Conservation (phyloP, 495 filamentous ascomycete species). For the Penicillium paxilli region DNA sequence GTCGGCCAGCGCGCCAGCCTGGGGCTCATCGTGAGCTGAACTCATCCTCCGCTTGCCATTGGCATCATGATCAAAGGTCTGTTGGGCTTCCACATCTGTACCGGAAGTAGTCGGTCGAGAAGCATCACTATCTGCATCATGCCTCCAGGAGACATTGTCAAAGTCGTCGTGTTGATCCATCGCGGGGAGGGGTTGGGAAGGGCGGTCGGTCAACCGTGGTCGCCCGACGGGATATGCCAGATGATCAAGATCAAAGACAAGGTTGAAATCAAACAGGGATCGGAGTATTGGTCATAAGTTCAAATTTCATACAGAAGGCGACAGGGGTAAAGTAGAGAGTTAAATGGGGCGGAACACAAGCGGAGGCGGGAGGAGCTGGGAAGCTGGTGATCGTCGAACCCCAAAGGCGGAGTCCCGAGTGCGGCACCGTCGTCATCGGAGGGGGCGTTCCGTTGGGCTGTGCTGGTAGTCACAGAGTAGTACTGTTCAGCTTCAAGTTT, state of each 20-base stretch:
- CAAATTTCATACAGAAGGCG: no score
- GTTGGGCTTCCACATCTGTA: constrained; percentile 39
- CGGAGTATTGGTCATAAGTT: no score
- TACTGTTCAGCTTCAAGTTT: no score
- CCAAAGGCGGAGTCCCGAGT: constrained; percentile 32
- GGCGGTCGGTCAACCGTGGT: constrained; percentile 15
- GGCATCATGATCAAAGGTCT: constrained; percentile 34
- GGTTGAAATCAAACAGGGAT: not conserved
- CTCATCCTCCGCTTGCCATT: constrained; percentile 57
- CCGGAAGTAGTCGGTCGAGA: constrained; percentile 51
- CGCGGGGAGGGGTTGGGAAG: constrained; percentile 33
- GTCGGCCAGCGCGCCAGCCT: constrained; percentile 57
- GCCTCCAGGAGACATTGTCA: constrained; percentile 59
- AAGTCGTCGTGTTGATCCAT: constrained; percentile 59
- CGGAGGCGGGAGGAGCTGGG: constrained; percentile 16
- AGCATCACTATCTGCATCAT: constrained; percentile 50
- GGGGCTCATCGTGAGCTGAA: constrained; percentile 44
- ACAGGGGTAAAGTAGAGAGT: not conserved
- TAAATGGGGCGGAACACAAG: constrained; percentile 3
- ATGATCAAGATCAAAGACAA: not conserved
- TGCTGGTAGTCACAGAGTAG: no score
- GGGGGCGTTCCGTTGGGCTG: no score
- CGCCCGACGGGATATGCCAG: constrained; percentile 9
- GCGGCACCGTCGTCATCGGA: constrained; percentile 31
- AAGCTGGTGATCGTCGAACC: constrained; percentile 27